A percentile compares a stretch with the other conserved stretches of the same genome.
Conservation (phyloP, 73 alveolate species). For the Tetrahymena thermophila region DNA sequence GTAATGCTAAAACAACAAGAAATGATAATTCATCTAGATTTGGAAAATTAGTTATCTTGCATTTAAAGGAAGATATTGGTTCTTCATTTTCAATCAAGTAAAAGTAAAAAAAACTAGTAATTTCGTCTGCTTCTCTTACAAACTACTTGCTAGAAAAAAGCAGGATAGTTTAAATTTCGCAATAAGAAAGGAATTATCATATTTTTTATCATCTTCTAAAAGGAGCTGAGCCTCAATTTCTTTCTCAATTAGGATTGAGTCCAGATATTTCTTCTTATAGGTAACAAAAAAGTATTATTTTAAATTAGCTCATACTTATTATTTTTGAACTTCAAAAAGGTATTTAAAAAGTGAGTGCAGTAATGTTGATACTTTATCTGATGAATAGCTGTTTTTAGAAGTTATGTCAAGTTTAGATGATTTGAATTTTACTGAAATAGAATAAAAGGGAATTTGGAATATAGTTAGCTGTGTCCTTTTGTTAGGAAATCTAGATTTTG, state of each 20-base stretch:
- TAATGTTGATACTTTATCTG: conserved; percentile 44
- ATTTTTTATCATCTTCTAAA: conserved; percentile 83
- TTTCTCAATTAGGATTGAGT: conserved; percentile 29
- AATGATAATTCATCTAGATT: conserved; percentile 91
- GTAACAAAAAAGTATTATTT: background rate
- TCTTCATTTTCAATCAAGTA: conserved; percentile 72
- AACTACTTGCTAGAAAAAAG: conserved; percentile 87
- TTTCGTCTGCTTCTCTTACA: conserved; percentile 83
- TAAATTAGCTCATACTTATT: conserved; percentile 24
- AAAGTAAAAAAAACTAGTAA: conserved; percentile 62
- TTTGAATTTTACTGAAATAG: conserved; percentile 42
- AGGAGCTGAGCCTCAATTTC: conserved; percentile 52
- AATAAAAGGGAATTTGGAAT: conserved; percentile 50
- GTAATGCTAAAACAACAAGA: conserved; percentile 94
- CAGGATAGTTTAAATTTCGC: conserved; percentile 67
- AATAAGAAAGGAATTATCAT: conserved; percentile 93
- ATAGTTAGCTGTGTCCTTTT: conserved; percentile 54
- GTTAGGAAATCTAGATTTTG: conserved; percentile 81
- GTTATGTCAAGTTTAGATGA: conserved; percentile 27
- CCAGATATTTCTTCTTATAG: conserved; percentile 23
- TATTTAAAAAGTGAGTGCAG: background rate
- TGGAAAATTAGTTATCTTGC: conserved; percentile 94
- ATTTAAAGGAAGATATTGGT: background rate
- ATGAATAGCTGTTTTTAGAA: conserved; percentile 54
- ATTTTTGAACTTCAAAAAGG: background rate